Evolutionary conservation across 495 filamentous ascomycete genomes (phyloP), one percentile per base, ranked within the genome.

Genomic region (Cudoniella acicularis): DNA sequence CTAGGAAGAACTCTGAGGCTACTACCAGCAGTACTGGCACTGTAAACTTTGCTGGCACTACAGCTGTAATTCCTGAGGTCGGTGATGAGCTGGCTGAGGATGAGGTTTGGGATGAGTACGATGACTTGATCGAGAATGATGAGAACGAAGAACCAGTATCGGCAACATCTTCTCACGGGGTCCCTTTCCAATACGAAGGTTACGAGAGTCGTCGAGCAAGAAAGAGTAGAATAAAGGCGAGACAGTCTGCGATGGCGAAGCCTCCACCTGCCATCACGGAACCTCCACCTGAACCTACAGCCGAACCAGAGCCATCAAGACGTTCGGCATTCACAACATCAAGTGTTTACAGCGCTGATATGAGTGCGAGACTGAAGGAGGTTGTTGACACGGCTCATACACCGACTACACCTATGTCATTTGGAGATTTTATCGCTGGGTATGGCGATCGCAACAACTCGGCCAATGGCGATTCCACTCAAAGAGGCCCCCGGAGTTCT

Each of bases 41-140:
- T n/a, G 56, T 74, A 8, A 64, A 60, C 21, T 62, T 62, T 50
- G 55, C 55, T 9, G 63, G 52, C 9, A 62, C 61, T 10, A 87
- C 81, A 10, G 87, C 87, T 22, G 71, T 88, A 2, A 68, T 87
- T 41, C 88, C 87, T 3, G 68, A 72, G 16, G 75, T 81, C 10
- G 77, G 72, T 25, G 79, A 81, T 8, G 82, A 78, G 8, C 77
- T 84, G 3, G 84, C 76, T 16, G 87, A 92, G 62, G 94, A 98
- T 64, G 94, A 98, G 66, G 80, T 96, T 17, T 98, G 94, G 94
- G 84, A 88, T 41, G 66, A 98, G 70, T 98, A 94, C 62, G 87
- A 97, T 68, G 94, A 98, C 66, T 76, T 96, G 16, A 81, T 97
- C 53, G 89, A 89, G 61, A 83, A 91, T 47, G 57, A 63, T 18